Evolutionary conservation across 805 yeast species (phyloP).

Genomic region (Wickerhamomyces rabaulensis): DNA sequence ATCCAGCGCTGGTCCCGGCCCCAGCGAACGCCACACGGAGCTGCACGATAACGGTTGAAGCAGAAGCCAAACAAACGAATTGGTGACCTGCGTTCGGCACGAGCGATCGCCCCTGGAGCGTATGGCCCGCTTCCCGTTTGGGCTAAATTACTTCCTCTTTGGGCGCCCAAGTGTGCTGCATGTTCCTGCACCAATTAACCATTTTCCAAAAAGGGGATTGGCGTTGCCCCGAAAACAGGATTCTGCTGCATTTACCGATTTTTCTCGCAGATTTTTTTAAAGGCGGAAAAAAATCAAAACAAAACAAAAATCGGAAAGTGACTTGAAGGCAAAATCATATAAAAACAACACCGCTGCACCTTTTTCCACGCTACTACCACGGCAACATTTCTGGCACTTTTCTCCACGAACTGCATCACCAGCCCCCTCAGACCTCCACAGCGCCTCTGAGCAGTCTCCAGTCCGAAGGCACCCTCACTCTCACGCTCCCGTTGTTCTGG

Average conservation of each 20-base stretch:
- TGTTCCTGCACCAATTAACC: not conserved
- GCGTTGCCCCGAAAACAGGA: not conserved
- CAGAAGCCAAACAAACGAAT: too few species aligned
- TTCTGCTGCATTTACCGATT: not conserved
- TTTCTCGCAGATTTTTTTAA: not conserved
- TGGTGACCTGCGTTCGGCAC: too few species aligned
- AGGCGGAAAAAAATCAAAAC: constrained; percentile 2
- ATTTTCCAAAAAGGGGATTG: not conserved
- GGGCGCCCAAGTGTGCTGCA: not conserved
- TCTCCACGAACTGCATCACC: not conserved
- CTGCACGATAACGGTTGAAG: too few species aligned
- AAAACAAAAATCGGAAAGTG: not conserved
- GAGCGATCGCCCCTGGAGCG: too few species aligned
- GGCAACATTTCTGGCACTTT: not conserved
- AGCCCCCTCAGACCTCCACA: too few species aligned
- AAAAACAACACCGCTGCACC: not conserved
- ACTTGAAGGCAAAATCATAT: not conserved
- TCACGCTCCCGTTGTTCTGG: not conserved
- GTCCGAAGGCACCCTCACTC: too few species aligned
- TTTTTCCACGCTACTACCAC: not conserved
- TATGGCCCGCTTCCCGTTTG: not conserved
- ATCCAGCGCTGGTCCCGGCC: too few species aligned
- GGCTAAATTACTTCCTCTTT: not conserved
- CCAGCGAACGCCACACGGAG: too few species aligned
- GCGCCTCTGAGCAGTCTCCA: too few species aligned